Evolutionary conservation across 768 basidiomycete genomes (phyloP).

Genomic region (Rhodotorula taiwanensis): DNA sequence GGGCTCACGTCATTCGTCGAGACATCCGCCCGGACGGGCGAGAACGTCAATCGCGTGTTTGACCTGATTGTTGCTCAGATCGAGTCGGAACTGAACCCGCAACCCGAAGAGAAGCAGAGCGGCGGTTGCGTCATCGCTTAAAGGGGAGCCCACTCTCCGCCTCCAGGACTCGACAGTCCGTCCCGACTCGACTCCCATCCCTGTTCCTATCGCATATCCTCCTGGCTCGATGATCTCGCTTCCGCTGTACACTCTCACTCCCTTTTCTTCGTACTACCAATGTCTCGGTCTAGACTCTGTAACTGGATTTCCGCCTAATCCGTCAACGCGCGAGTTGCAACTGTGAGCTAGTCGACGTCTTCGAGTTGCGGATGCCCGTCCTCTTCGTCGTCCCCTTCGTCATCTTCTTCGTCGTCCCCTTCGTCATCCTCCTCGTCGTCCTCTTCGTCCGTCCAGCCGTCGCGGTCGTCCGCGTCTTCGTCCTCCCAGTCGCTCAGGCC

Average conservation of each 20-base stretch:
- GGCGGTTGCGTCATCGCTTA: conserved; percentile 15
- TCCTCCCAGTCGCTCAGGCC: neutral
- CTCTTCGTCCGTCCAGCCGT: conserved; percentile 1
- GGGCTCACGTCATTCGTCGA: conserved; percentile 39
- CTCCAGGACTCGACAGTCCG: neutral
- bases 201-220: neutral
- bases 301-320: too few species aligned
- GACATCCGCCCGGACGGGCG: conserved; percentile 39
- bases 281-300: too few species aligned
- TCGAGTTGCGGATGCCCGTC: too few species aligned
- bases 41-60: conserved; percentile 40
- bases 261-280: too few species aligned
- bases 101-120: conserved; percentile 13
- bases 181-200: too few species aligned
- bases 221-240: too few species aligned
- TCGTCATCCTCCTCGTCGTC: conserved; percentile 4
- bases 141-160: neutral
- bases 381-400: too few species aligned
- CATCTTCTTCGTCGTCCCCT: too few species aligned
- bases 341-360: too few species aligned
- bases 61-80: conserved; percentile 38
- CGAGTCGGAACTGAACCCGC: conserved; percentile 39
- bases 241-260: too few species aligned
- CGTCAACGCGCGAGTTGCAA: too few species aligned
- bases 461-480: conserved; percentile 8